These are phyloP conservation scores for Tubosaeta sp. DNA, from an alignment of 768 basidiomycete genomes.

Conservation along the genomic window DNA sequence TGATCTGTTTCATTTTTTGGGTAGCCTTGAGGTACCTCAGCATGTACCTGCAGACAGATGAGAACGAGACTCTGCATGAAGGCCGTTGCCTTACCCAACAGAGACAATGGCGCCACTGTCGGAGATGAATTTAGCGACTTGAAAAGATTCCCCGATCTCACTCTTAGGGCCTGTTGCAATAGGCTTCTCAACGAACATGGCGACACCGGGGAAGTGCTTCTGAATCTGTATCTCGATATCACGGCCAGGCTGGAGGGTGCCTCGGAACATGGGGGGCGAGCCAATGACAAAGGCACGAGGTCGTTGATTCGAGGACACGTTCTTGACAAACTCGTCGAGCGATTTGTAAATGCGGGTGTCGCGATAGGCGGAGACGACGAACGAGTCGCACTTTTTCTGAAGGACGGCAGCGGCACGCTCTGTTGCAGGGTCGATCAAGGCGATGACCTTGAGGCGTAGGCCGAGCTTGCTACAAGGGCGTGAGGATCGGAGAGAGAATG, in stretches of 20 bases:
- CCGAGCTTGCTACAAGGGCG: constrained; percentile 74
- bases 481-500: constrained; percentile 7
- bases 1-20: constrained; percentile 95
- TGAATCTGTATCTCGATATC: constrained; percentile 88
- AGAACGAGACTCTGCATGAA: not conserved
- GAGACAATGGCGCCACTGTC: constrained; percentile 77
- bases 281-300: constrained; percentile 87
- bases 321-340: constrained; percentile 79
- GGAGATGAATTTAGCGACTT: constrained; percentile 67
- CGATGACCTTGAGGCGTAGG: constrained; percentile 91
- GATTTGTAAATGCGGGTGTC: constrained; percentile 82
- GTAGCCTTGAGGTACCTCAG: constrained; percentile 90
- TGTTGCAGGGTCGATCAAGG: constrained; percentile 85
- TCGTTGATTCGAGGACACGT: constrained; percentile 56
- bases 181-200: constrained; percentile 92
- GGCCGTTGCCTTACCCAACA: constrained; percentile 61
- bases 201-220: constrained; percentile 81
- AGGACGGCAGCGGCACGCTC: constrained; percentile 79
- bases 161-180: constrained; percentile 73
- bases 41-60: constrained; percentile 64
- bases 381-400: constrained; percentile 86
- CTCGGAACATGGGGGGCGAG: constrained; percentile 91
- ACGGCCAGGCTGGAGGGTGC: constrained; percentile 65
- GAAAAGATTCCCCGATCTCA: constrained; percentile 65
- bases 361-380: constrained; percentile 91